Conservation (phyloP, 1,284 basidiomycete species). For the Earliella scabrosa region DNA sequence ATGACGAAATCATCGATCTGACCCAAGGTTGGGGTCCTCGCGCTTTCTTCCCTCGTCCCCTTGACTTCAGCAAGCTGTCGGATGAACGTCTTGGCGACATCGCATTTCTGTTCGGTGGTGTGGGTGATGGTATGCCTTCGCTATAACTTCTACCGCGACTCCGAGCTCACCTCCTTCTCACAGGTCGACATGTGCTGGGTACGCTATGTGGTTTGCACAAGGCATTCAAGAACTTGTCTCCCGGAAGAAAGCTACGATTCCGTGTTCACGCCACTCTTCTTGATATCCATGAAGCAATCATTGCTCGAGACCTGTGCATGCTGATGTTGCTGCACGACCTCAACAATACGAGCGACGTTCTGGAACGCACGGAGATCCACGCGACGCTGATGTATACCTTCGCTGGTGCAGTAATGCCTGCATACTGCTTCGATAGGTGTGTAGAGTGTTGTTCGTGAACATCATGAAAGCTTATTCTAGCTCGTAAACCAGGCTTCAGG, state of each 20-base stretch:
- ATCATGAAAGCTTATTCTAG: too few relatives aligned
- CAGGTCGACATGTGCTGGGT: conserved; percentile 27
- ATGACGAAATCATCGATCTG: conserved; percentile 15
- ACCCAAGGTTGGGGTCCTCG: conserved; percentile 14
- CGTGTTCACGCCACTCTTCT: conserved; percentile 27
- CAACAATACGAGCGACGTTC: not conserved
- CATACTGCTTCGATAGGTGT: conserved; percentile 10
- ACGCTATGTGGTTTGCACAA: conserved; percentile 24
- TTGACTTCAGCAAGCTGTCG: conserved; percentile 7
- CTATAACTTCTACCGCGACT: too few relatives aligned
- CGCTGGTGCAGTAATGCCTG: conserved; percentile 8
- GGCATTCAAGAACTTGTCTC: conserved; percentile 16
- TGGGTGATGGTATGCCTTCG: conserved; percentile 25
- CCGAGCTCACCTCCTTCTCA: not conserved
- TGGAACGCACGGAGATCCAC: not conserved
- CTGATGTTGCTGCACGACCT: conserved; percentile 23
- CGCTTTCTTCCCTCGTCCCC: conserved; percentile 4
- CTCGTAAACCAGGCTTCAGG: not conserved
- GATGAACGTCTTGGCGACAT: conserved; percentile 6
- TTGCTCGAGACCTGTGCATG: conserved; percentile 30
- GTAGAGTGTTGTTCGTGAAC: too few relatives aligned
- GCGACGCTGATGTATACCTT: conserved; percentile 8
- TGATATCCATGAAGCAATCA: conserved; percentile 26
- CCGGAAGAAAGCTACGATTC: conserved; percentile 12
- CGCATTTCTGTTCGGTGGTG: conserved; percentile 23